These are phyloP conservation scores for Glycine tomentella DNA, from an alignment of 306 rosid species.

Conservation along the genomic window DNA sequence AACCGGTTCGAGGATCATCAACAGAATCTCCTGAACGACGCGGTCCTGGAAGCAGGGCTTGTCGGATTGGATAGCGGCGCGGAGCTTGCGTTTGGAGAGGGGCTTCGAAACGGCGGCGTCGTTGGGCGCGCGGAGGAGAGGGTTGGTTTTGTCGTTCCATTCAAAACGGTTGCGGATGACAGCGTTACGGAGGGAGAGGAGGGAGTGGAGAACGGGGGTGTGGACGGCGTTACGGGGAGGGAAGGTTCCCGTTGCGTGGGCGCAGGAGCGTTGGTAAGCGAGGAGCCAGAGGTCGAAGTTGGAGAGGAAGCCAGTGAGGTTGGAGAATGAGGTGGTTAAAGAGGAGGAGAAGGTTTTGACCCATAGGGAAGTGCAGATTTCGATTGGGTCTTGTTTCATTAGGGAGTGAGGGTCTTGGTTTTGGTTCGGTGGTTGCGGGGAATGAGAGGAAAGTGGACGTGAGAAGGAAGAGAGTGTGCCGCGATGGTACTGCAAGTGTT, in stretches of 20 bases:
- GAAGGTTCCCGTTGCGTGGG: constrained; percentile 83
- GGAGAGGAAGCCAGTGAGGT: constrained; percentile 88
- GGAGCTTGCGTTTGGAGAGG: constrained; percentile 72
- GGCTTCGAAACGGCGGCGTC: constrained; percentile 49
- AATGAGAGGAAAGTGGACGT: constrained; percentile 44
- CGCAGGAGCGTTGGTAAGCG: constrained; percentile 87
- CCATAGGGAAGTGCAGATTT: constrained; percentile 78
- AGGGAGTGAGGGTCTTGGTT: constrained; percentile 73
- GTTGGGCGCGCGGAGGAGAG: constrained; percentile 60
- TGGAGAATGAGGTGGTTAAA: constrained; percentile 57
- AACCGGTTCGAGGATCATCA: constrained; percentile 79
- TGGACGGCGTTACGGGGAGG: constrained; percentile 92
- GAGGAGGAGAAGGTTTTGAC: constrained; percentile 83
- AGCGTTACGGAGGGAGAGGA: constrained; percentile 79
- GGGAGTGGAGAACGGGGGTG: constrained; percentile 60
- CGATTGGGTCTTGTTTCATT: constrained; percentile 85
- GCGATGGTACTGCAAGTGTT: constrained; percentile 58
- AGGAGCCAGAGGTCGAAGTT: constrained; percentile 91
- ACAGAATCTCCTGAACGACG: constrained; percentile 83
- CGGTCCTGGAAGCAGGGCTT: constrained; percentile 84
- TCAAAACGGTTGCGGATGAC: constrained; percentile 64
- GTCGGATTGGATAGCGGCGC: constrained; percentile 59
- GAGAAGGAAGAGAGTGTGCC: constrained; percentile 40
- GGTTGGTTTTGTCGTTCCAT: constrained; percentile 65
- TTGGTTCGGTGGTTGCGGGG: neutral